A percentile compares a stretch with the other conserved stretches of the same genome.
phyloP scores from a whole-genome alignment of 2,329 filamentous ascomycete genomes.

The Diaporthe citrichinensis region DNA sequence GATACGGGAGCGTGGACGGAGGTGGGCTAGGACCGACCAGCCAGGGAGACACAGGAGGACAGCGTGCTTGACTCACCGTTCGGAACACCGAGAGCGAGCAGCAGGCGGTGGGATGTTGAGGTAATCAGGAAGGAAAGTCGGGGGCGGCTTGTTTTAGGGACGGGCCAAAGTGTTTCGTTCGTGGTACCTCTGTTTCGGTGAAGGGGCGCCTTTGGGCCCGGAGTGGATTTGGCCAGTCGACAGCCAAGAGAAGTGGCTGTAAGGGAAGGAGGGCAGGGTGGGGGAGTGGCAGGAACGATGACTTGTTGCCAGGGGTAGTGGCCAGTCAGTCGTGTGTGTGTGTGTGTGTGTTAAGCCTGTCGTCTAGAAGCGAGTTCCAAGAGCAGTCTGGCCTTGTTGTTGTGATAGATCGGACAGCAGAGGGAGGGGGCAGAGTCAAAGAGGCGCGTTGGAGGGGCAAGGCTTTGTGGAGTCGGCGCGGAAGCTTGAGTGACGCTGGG shows the following conservation, averaged over 20 bases:
- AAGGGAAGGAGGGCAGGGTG: not conserved
- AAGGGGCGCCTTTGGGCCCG: slow-evolving; percentile 13
- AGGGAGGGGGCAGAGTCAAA: slow-evolving; percentile 6
- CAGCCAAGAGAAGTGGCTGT: slow-evolving; percentile 27
- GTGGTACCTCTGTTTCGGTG: slow-evolving; percentile 23
- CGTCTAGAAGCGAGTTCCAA: not conserved
- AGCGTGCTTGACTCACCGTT: slow-evolving; percentile 17
- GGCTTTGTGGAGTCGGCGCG: slow-evolving; percentile 31
- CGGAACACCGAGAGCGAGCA: slow-evolving; percentile 30
- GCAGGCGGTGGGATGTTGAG: not conserved
- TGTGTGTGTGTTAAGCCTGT: not conserved
- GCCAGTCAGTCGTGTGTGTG: not conserved
- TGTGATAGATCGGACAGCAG: slow-evolving; percentile 10
- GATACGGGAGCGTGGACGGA: slow-evolving; percentile 20
- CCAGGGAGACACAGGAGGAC: not conserved
- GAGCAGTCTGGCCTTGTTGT: not conserved
- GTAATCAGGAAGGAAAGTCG: slow-evolving; percentile 13
- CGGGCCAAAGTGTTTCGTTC: slow-evolving; percentile 30
- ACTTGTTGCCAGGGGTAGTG: not conserved
- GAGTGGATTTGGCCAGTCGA: slow-evolving; percentile 13
- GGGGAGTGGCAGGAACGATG: not conserved
- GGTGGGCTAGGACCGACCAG: not conserved
- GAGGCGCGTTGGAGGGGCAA: slow-evolving; percentile 24
- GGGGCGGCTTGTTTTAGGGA: slow-evolving; percentile 26
- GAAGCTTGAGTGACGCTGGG: slow-evolving; percentile 24